Base-by-base conservation (phyloP, 2,329 filamentous ascomycete species). In the Penicillium frequentans region DNA sequence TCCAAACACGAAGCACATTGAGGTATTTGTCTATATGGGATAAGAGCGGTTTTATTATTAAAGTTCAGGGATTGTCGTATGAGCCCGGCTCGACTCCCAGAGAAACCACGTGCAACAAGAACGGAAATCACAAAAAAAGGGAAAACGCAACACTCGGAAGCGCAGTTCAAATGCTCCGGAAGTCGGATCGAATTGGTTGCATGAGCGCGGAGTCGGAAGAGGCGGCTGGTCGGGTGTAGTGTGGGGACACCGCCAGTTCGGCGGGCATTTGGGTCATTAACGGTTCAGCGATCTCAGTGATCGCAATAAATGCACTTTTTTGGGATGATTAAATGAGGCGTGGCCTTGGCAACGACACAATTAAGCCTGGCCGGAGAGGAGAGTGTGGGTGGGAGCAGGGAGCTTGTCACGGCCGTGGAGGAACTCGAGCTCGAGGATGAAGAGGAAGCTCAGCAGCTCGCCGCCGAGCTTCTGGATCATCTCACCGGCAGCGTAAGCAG, bases 381-480 rank as follows among this genome's bases (percentile, higher is more conserved):
- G 85, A 44, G 93, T 96, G 73, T 90, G 85, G 52, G 93, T 88
- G 11, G 92, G 91, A 55, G 88, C 88, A 66, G 88, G 86, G 66
- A 99, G 89, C 84, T 96, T 95, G 62, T 92, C 89, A 67, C 91
- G 87, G 66, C 95, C 95, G 73, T 96, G 91, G 66, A 99, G 86
- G 78, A 95, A 93, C 68, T 92, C 89, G 63, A 99, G 89, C 77
- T 98, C 93, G 74, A 98, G 90, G 70, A 99, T 90, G 82, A 99
- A 99, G 62, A 97, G 81, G 78, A 90, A 98, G 67, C 91, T 93
- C 57, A 96, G 78, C 47, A 98, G 82, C n/a, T 86, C 82, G 64
- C 93, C 95, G 65, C 92, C 91, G 64, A 96, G 86, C 77, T 96
- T 87, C 74, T 87, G 83, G 68, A 98, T 90, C 58, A 99, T 88